Percentiles rank a stretch among this genome's conserved stretches.
Conservation (phyloP, 2,329 filamentous ascomycete genomes). For the Exophiala xenobiotica region DNA sequence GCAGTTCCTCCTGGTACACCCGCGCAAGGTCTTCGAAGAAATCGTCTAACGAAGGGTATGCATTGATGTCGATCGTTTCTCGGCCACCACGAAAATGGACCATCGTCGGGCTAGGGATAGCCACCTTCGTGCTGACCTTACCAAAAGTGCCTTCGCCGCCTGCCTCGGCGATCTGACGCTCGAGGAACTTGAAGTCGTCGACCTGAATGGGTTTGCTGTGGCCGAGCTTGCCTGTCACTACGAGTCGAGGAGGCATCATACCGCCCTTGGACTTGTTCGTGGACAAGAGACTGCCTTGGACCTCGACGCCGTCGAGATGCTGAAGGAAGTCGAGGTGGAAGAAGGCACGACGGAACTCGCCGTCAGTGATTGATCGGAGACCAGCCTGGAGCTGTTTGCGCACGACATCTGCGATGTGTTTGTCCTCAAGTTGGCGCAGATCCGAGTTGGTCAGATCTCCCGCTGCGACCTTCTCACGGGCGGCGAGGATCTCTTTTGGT, state of each 20-base stretch:
- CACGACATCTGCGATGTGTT: conserved; percentile 51
- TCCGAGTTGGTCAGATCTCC: conserved; percentile 44
- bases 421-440: conserved; percentile 53
- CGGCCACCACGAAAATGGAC: conserved; percentile 59
- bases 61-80: conserved; percentile 52
- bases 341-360: conserved; percentile 58
- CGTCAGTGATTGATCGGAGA: conserved; percentile 54
- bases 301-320: conserved; percentile 55
- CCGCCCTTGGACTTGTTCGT: conserved; percentile 25
- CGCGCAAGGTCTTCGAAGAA: conserved; percentile 58
- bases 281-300: conserved; percentile 45
- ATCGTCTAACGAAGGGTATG: conserved; percentile 55
- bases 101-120: conserved; percentile 61
- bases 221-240: conserved; percentile 55
- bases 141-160: conserved; percentile 6
- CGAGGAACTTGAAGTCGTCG: conserved; percentile 56
- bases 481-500: conserved; percentile 50
- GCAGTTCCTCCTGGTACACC: conserved; percentile 57
- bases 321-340: conserved; percentile 61
- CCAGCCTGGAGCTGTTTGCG: conserved; percentile 51
- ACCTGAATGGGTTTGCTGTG: conserved; percentile 57
- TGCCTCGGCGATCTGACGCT: conserved; percentile 43
- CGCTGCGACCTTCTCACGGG: conserved; percentile 49
- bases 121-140: conserved; percentile 47
- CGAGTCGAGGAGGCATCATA: conserved; percentile 54